These are phyloP conservation scores for Adiantum capillusveneris DNA, from an alignment of 75 land plant genomes.

Conservation along the genomic window DNA sequence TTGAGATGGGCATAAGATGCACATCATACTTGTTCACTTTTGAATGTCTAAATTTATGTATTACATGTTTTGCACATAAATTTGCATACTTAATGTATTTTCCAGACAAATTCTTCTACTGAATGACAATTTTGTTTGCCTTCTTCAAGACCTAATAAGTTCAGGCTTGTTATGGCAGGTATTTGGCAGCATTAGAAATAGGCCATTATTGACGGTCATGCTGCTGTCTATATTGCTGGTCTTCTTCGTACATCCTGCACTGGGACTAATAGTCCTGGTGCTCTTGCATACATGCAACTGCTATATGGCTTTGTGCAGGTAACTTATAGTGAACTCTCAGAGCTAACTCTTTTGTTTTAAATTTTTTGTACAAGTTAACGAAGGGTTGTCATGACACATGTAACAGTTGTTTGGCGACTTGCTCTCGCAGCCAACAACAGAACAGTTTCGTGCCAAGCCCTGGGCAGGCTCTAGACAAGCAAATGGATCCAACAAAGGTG, in stretches of 20 bases:
- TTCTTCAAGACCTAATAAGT: neutral
- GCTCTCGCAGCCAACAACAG: slow-evolving; percentile 45
- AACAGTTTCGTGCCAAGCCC: slow-evolving; percentile 12
- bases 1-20: too few species aligned
- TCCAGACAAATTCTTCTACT: too few species aligned
- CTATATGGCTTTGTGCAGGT: slow-evolving; percentile 82
- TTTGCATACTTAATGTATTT: neutral
- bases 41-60: too few species aligned
- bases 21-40: too few species aligned
- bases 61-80: too few species aligned
- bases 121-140: too few species aligned
- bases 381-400: too few species aligned
- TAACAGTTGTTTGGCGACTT: slow-evolving; percentile 73
- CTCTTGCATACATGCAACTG: slow-evolving; percentile 63
- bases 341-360: too few species aligned
- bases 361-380: too few species aligned
- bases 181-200: slow-evolving; percentile 39
- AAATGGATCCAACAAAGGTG: slow-evolving; percentile 5
- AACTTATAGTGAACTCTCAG: too few species aligned
- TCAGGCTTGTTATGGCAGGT: slow-evolving; percentile 32
- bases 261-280: slow-evolving; percentile 64
- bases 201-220: slow-evolving; percentile 45
- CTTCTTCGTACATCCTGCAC: slow-evolving; percentile 81
- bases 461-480: slow-evolving; percentile 9
- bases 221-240: slow-evolving; percentile 43